Percentiles rank a stretch among this genome's conserved stretches.
phyloP scores from a whole-genome alignment of 192 early-diverging fungal species.

The Powellomyces hirtus region DNA sequence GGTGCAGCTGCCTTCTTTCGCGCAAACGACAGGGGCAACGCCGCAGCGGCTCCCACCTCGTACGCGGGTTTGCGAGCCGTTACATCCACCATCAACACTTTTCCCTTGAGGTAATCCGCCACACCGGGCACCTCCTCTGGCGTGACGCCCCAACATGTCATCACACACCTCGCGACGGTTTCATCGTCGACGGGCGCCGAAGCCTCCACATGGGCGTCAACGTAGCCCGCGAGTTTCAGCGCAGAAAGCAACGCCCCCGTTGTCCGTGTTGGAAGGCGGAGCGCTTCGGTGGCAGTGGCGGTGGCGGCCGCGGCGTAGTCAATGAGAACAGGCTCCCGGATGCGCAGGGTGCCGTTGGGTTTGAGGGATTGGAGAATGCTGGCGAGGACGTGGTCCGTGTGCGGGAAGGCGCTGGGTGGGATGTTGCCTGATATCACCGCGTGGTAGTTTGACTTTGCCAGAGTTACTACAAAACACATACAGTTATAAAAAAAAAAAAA shows the following conservation, averaged over 20 bases:
- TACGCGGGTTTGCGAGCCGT: constrained; percentile 74
- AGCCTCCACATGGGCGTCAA: constrained; percentile 53
- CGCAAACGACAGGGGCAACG: constrained; percentile 66
- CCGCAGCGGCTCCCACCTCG: constrained; percentile 79
- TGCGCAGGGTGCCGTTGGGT: constrained; percentile 63
- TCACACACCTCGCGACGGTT: constrained; percentile 44
- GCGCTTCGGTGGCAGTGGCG: constrained; percentile 17
- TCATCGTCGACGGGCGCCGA: constrained; percentile 37
- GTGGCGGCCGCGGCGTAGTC: constrained; percentile 37
- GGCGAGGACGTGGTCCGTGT: constrained; percentile 60
- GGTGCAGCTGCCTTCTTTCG: constrained; percentile 56
- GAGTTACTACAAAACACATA: constrained; percentile 32
- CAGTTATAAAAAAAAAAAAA: background rate
- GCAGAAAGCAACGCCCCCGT: constrained; percentile 60
- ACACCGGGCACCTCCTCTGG: constrained; percentile 38
- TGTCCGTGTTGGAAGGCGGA: constrained; percentile 57
- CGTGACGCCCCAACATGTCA: constrained; percentile 57
- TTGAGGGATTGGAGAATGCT: constrained; percentile 62
- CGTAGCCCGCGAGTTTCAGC: constrained; percentile 82
- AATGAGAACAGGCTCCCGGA: constrained; percentile 69
- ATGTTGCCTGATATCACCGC: constrained; percentile 57
- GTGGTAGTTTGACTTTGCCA: constrained; percentile 50
- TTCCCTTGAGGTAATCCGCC: constrained; percentile 37
- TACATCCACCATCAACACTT: constrained; percentile 47
- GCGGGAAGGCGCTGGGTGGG: constrained; percentile 58